A percentile compares a stretch with the other conserved stretches of the same genome.
Evolutionary conservation across 495 filamentous ascomycete genomes (phyloP).

Genomic region (Copromyces sp.): DNA sequence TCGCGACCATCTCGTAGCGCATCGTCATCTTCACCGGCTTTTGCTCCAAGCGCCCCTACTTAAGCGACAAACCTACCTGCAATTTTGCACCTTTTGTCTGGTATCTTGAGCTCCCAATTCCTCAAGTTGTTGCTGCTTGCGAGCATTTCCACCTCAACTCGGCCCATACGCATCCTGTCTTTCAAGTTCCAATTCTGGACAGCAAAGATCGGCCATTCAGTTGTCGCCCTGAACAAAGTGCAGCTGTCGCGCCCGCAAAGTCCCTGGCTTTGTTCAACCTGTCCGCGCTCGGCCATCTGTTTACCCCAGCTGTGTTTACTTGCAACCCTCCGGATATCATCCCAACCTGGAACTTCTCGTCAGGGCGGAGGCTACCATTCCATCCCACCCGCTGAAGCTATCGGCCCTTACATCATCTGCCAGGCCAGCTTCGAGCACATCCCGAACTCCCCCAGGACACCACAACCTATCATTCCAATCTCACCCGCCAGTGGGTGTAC

Average conservation of each 20-base stretch:
- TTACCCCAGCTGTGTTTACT: neutral
- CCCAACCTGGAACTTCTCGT: neutral
- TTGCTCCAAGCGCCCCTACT: neutral
- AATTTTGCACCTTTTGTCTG: neutral
- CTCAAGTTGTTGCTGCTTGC: neutral
- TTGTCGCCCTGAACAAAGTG: neutral
- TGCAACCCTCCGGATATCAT: neutral
- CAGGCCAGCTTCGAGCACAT: neutral
- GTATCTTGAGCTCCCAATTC: neutral
- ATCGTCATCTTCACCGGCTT: neutral
- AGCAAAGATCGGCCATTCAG: neutral
- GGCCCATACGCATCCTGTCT: neutral
- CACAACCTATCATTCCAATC: neutral
- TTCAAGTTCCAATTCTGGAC: neutral
- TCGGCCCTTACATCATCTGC: neutral
- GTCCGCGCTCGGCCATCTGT: neutral
- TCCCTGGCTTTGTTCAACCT: neutral
- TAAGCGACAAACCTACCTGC: neutral
- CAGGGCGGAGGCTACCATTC: neutral
- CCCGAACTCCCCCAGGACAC: neutral
- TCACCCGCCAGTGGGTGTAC: slow-evolving; percentile 12
- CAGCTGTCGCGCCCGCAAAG: neutral
- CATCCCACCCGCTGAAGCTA: neutral
- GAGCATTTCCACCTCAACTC: neutral
- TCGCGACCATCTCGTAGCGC: neutral